phyloP scores from a whole-genome alignment of 2,329 filamentous ascomycete genomes.

The Didymella sp. region DNA sequence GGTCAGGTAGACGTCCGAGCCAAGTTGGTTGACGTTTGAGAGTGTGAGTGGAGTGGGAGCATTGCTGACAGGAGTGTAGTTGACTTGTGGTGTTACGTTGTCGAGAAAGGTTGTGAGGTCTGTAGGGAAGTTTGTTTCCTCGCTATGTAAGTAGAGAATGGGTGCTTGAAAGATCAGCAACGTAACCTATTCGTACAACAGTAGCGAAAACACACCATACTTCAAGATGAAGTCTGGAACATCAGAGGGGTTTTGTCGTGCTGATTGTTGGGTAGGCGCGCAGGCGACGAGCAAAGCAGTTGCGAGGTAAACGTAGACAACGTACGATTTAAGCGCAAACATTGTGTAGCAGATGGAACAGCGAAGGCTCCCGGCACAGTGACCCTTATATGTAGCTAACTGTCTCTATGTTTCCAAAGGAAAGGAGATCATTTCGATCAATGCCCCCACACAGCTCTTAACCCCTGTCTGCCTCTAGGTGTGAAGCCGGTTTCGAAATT shows the following conservation, averaged over 20 bases:
- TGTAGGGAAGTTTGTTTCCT: constrained; percentile 54
- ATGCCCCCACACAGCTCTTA: neutral
- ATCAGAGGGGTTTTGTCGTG: constrained; percentile 31
- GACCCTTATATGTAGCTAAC: neutral
- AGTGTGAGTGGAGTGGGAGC: constrained; percentile 50
- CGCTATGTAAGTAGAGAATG: constrained; percentile 54
- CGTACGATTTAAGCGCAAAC: neutral
- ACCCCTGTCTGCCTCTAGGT: neutral
- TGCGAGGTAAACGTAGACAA: neutral
- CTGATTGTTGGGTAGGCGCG: constrained; percentile 27
- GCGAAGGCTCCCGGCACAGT: neutral
- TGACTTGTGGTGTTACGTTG: constrained; percentile 50
- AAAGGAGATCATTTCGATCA: neutral
- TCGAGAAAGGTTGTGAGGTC: constrained; percentile 53
- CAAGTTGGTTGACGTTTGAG: constrained; percentile 54
- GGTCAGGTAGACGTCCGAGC: constrained; percentile 54
- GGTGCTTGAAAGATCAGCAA: constrained; percentile 47
- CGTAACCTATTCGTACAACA: neutral
- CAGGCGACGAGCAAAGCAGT: constrained; percentile 12
- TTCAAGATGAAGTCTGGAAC: constrained; percentile 49
- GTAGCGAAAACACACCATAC: constrained; percentile 41
- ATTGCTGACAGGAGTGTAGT: constrained; percentile 44
- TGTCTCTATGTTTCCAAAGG: neutral
- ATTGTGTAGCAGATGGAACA: neutral
- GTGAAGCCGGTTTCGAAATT: neutral